Evolutionary conservation across 2,329 filamentous ascomycete genomes (phyloP).

Genomic region (Coniochaeta sp.): DNA sequence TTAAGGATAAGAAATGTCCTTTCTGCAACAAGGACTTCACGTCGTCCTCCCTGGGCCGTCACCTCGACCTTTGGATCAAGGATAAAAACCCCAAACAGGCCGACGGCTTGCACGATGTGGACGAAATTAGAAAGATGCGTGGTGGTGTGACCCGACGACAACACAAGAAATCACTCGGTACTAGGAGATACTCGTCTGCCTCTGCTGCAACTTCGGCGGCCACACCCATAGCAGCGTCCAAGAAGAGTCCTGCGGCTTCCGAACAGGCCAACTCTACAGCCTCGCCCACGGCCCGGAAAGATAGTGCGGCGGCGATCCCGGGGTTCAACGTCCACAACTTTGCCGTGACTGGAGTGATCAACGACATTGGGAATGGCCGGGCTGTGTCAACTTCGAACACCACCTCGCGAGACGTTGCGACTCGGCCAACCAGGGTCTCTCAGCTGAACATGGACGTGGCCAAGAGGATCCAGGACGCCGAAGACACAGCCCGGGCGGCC

Average conservation of each 20-base stretch:
- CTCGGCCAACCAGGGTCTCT: neutral
- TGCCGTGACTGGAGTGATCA: constrained; percentile 73
- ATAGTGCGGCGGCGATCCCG: constrained; percentile 29
- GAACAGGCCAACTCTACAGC: constrained; percentile 24
- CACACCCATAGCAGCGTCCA: constrained; percentile 35
- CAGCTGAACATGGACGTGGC: constrained; percentile 29
- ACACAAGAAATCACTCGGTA: constrained; percentile 54
- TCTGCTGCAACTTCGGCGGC: neutral
- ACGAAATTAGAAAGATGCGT: constrained; percentile 77
- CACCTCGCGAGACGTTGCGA: neutral
- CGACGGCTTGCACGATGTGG: constrained; percentile 85
- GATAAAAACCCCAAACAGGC: constrained; percentile 83
- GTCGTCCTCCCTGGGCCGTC: constrained; percentile 85
- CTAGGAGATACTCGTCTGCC: constrained; percentile 55
- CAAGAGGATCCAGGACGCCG: constrained; percentile 58
- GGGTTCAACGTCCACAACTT: constrained; percentile 50
- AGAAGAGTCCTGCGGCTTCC: constrained; percentile 30
- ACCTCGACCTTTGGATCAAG: constrained; percentile 90
- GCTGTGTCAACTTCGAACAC: neutral
- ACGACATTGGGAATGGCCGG: constrained; percentile 50
- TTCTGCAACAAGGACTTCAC: constrained; percentile 89
- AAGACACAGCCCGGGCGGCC: constrained; percentile 74
- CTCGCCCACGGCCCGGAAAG: constrained; percentile 32
- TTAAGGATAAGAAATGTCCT: constrained; percentile 82
- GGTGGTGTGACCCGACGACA: constrained; percentile 83